Percentiles rank a stretch among this genome's conserved stretches.
These are phyloP conservation scores for Nemania sp. DNA, from an alignment of 2,329 filamentous ascomycete genomes.

Conservation along the genomic window DNA sequence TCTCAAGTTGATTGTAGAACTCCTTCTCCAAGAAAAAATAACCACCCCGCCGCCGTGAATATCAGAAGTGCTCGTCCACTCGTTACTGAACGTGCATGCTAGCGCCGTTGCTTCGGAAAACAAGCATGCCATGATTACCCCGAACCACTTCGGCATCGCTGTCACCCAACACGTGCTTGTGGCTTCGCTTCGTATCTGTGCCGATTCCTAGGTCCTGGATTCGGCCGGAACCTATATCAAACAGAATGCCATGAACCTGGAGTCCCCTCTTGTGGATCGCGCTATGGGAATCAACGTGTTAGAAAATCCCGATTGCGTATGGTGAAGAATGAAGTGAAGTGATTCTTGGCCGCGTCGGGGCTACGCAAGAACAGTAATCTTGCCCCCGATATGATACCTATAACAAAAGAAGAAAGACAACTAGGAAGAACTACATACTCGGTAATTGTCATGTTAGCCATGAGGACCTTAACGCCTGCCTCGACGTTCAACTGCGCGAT, in stretches of 20 bases:
- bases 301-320: neutral
- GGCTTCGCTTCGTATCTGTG: slow-evolving; percentile 44
- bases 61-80: neutral
- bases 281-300: slow-evolving; percentile 7
- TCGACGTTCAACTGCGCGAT: slow-evolving; percentile 83
- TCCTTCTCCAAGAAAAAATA: neutral
- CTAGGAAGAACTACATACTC: neutral
- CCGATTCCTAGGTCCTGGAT: slow-evolving; percentile 63
- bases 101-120: slow-evolving; percentile 58
- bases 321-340: neutral
- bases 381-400: no score
- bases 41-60: neutral
- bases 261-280: slow-evolving; percentile 78
- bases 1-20: neutral
- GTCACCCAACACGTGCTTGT: slow-evolving; percentile 18
- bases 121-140: slow-evolving; percentile 63
- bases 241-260: slow-evolving; percentile 81
- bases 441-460: slow-evolving; percentile 11
- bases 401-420: neutral
- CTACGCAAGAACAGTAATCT: neutral
- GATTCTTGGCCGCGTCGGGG: neutral
- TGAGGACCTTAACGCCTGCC: slow-evolving; percentile 72
- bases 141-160: slow-evolving; percentile 54
- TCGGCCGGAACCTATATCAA: slow-evolving; percentile 68
- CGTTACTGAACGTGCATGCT: slow-evolving; percentile 46